Base-by-base conservation (phyloP, 192 early-diverging fungal species). In the Chytriomyces sp. region DNA sequence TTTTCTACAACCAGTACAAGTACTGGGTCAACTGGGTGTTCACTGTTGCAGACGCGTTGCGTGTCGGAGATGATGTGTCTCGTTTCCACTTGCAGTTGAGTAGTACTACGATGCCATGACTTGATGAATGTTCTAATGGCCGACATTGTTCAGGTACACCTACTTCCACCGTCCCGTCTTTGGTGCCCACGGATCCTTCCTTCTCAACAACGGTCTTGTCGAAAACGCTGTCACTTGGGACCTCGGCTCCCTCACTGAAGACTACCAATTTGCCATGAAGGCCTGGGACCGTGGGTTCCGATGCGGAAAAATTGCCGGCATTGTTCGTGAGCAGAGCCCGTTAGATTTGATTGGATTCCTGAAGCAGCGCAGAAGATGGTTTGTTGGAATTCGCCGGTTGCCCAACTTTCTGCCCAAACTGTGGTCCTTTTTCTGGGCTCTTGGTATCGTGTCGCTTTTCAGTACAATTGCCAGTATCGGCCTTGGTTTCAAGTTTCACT, bases 181-280 rank as follows among this genome's bases (percentile, higher is more conserved):
- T 69, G 84, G 84, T 19, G 78, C 77, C 19, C 84, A 85, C 67
- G 84, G 84, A 28, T 77, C 74, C 19, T 85, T 85, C 73, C 69
- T 85, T 10, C 63, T 85, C 19, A 82, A 59, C 69, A 85, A 85
- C 54, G 84, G 84, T 30, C 33, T 33, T 39, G 84, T 85, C 36
- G 84, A 85, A 59, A 85, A 85, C 70, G 79, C 66, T 25, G 77
- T 83, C 39, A 78, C 79, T 12, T 85, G 84, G 84, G 84, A 85
- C 75, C 69, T 85, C 19, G 84, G 79, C 5, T 76, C 73, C 59
- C 67, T 85, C 40, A 84, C 84, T n/a, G 84, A 85, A 65, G 84
- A 85, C 62, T 85, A 71, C 70, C 73, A 83, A 60, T 85, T 85
- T 63, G 81, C 81, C 33, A 72, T 79, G 31, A 26, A 71, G 5